phyloP scores from a whole-genome alignment of 352 stramenopile species.

The Phytophthora nicotianae region DNA sequence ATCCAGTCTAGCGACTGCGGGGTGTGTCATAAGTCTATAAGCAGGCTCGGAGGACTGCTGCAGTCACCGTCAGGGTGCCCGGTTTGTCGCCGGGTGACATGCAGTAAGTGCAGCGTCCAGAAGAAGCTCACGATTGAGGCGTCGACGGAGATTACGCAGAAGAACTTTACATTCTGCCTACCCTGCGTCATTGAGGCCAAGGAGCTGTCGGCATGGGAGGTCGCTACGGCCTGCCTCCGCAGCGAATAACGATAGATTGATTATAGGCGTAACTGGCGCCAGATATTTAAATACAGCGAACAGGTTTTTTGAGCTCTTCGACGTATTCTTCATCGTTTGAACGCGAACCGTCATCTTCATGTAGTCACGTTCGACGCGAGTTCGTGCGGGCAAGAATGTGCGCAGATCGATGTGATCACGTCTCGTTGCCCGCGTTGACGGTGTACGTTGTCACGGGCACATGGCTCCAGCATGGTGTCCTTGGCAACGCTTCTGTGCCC shows the following conservation, averaged over 20 bases:
- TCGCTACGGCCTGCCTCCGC: conserved; percentile 38
- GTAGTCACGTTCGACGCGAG: conserved; percentile 7
- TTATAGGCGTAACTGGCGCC: background rate
- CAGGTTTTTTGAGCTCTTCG: conserved; percentile 1
- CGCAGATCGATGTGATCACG: background rate
- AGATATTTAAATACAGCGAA: conserved; percentile 18
- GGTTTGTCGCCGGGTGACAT: conserved; percentile 41
- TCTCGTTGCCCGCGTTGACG: background rate
- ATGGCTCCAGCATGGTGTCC: conserved; percentile 1
- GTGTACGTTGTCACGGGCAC: background rate
- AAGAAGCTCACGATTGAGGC: conserved; percentile 52
- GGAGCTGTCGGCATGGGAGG: conserved; percentile 47
- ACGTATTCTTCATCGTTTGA: conserved; percentile 9
- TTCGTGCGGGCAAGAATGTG: conserved; percentile 15
- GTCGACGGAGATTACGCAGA: conserved; percentile 47
- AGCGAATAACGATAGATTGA: conserved; percentile 12
- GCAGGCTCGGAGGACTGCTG: conserved; percentile 30
- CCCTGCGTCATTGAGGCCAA: conserved; percentile 56
- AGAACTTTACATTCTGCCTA: conserved; percentile 61
- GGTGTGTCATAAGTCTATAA: conserved; percentile 38
- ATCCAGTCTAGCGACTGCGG: conserved; percentile 22
- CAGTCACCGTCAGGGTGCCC: conserved; percentile 31
- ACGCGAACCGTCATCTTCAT: conserved; percentile 2
- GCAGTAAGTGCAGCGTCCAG: conserved; percentile 55
- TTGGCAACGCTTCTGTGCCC: conserved; percentile 18